A percentile compares a stretch with the other conserved stretches of the same genome.
Evolutionary conservation across 2,329 filamentous ascomycete genomes (phyloP).

Genomic region (Paecilomyces niveus): DNA sequence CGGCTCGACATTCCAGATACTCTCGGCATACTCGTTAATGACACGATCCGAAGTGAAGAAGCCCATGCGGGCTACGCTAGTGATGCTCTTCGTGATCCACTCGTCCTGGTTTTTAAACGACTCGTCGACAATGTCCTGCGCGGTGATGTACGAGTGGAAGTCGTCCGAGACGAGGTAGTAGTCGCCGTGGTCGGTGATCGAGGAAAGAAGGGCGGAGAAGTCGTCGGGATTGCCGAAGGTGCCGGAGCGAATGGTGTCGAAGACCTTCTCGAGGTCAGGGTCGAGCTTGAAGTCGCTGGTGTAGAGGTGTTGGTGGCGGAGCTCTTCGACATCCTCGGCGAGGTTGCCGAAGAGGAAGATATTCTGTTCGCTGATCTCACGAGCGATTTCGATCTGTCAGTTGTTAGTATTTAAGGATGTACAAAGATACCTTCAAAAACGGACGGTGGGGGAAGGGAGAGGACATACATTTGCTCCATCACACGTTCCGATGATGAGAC

Average conservation of each 20-base stretch:
- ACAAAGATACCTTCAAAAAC: neutral
- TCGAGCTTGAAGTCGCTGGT: constrained; percentile 70
- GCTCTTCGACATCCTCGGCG: constrained; percentile 91
- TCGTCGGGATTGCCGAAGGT: constrained; percentile 72
- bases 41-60: constrained; percentile 95
- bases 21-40: constrained; percentile 95
- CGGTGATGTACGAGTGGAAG: constrained; percentile 90
- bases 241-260: constrained; percentile 70
- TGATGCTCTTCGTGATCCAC: constrained; percentile 87
- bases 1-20: constrained; percentile 95
- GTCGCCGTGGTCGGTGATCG: constrained; percentile 87
- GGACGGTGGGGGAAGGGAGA: neutral
- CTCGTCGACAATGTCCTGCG: constrained; percentile 83
- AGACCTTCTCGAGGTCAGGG: constrained; percentile 69
- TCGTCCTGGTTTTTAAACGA: constrained; percentile 86
- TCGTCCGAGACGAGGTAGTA: constrained; percentile 98
- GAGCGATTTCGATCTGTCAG: constrained; percentile 85
- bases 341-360: constrained; percentile 98
- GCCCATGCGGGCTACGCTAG: constrained; percentile 84
- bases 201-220: constrained; percentile 76
- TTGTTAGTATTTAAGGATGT: constrained; percentile 2
- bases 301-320: constrained; percentile 85
- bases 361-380: constrained; percentile 92
- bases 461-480: constrained; percentile 86
- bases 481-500: constrained; percentile 94